Evolutionary conservation across 2,329 filamentous ascomycete species (phyloP), one percentile per base, ranked within the genome.

Genomic region (Fusarium neocosmosporiellum): DNA sequence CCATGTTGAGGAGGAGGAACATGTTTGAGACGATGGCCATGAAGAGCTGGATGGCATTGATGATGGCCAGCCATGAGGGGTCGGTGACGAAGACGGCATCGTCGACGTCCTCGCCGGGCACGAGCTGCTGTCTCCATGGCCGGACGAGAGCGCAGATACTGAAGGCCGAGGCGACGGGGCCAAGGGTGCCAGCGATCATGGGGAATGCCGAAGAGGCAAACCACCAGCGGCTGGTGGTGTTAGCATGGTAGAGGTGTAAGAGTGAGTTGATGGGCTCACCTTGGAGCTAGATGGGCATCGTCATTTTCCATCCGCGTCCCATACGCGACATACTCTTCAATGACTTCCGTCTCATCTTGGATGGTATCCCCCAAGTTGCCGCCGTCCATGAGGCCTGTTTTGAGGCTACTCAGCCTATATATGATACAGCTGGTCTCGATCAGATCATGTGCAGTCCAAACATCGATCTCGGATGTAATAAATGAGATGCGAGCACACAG

Each of bases 1-100:
- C 93, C 87, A 98, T 98, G 82, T 98, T 98, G 74, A 96, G 88
- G 1, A 98, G 86, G 2, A 98, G 87, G 70, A 94, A 95, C 1
- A 94, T 71, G 76, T 98, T 98, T 9, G 95, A 93, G 2, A 92
- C 80, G 34, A 98, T 84, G 18, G 95, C 95, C 67, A 94, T 89
- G 20, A 84, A 89, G 6, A 98, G 87, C 69, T 96, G 95, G 3
- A 92, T 85, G 4, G 92, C 93, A 77, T 98, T 98, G 75, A 97
- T 84, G 60, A 86, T 88, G 48, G 92, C 90, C 57, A 93, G 88
- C 92, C 94, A 98, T 72, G 81, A 73, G 1, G 95, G 94, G 80
- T 97, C 94, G 0, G 73, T 43, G 63, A 93, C 86, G 27, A 88
- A 89, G 3, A 72, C 36, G 0, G 89, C 91, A 2, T 84, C 77